phyloP scores from a whole-genome alignment of 1,284 basidiomycete genomes.

The Heterobasidion irregulare region DNA sequence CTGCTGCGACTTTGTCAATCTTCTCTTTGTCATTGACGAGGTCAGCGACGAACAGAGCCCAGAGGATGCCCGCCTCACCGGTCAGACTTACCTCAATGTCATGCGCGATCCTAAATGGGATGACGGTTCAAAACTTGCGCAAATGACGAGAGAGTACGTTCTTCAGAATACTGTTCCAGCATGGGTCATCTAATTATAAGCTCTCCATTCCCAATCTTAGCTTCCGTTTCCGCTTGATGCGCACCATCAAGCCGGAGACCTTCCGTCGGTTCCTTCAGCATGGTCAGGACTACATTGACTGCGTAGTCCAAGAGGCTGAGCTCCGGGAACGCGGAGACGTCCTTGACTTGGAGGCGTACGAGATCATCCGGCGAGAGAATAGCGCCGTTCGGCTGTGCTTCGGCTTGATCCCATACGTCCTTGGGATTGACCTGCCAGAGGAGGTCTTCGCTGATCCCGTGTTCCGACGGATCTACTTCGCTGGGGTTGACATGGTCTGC shows the following conservation, averaged over 20 bases:
- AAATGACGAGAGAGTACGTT: constrained; percentile 26
- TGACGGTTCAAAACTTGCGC: constrained; percentile 24
- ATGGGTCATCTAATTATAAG: neutral
- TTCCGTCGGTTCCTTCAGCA: constrained; percentile 27
- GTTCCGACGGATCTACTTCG: constrained; percentile 26
- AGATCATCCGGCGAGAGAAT: constrained; percentile 29
- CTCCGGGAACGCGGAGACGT: constrained; percentile 23
- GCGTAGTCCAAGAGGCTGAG: constrained; percentile 26
- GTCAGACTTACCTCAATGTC: constrained; percentile 35
- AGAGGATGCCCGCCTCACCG: constrained; percentile 42
- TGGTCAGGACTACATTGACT: constrained; percentile 26
- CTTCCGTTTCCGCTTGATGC: constrained; percentile 41
- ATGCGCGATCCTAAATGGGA: constrained; percentile 25
- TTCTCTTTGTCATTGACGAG: constrained; percentile 66
- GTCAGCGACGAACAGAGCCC: constrained; percentile 58
- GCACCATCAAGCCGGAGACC: constrained; percentile 33
- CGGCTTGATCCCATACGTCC: constrained; percentile 27
- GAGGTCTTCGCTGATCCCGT: constrained; percentile 24
- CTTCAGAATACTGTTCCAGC: neutral
- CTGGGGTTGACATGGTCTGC: constrained; percentile 33
- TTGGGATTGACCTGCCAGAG: constrained; percentile 32
- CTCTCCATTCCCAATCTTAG: constrained; percentile 21
- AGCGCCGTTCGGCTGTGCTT: constrained; percentile 31
- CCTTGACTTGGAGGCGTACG: constrained; percentile 22
- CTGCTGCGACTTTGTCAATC: constrained; percentile 57